Conservation (phyloP, 1,284 basidiomycete genomes). For the Ustilago xerochloae region DNA sequence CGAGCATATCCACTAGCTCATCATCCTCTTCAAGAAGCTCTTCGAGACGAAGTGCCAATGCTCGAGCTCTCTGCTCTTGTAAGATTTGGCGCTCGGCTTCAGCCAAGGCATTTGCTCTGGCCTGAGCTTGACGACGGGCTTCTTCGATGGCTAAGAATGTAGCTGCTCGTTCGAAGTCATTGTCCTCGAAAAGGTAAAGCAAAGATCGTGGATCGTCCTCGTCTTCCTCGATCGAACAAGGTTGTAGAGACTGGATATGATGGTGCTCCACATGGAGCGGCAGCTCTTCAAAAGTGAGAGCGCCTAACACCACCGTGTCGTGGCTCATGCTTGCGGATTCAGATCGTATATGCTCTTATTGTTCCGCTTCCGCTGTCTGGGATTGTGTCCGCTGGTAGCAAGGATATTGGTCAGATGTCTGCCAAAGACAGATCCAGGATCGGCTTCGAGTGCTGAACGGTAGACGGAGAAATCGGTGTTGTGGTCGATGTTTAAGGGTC, state of each 20-base stretch:
- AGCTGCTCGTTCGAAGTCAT: slow-evolving; percentile 34
- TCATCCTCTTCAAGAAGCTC: slow-evolving; percentile 51
- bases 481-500: neutral
- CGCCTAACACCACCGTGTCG: slow-evolving; percentile 17
- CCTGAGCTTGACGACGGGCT: slow-evolving; percentile 23
- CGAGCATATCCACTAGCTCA: slow-evolving; percentile 47
- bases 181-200: slow-evolving; percentile 52
- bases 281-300: slow-evolving; percentile 39
- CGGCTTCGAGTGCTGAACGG: neutral
- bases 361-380: too few relatives aligned
- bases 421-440: too few relatives aligned
- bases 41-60: slow-evolving; percentile 18
- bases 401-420: too few relatives aligned
- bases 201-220: slow-evolving; percentile 43
- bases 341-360: too few relatives aligned
- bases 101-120: slow-evolving; percentile 16
- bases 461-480: neutral
- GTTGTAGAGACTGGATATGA: slow-evolving; percentile 16
- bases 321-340: slow-evolving; percentile 5
- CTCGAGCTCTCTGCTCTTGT: slow-evolving; percentile 10
- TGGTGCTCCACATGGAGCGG: slow-evolving; percentile 20
- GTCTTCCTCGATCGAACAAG: slow-evolving; percentile 46
- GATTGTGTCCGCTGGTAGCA: too few relatives aligned
- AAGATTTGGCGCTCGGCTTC: slow-evolving; percentile 19
- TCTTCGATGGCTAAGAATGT: slow-evolving; percentile 22